Conservation (phyloP, 2,329 filamentous ascomycete species). For the Colletotrichum lini region DNA sequence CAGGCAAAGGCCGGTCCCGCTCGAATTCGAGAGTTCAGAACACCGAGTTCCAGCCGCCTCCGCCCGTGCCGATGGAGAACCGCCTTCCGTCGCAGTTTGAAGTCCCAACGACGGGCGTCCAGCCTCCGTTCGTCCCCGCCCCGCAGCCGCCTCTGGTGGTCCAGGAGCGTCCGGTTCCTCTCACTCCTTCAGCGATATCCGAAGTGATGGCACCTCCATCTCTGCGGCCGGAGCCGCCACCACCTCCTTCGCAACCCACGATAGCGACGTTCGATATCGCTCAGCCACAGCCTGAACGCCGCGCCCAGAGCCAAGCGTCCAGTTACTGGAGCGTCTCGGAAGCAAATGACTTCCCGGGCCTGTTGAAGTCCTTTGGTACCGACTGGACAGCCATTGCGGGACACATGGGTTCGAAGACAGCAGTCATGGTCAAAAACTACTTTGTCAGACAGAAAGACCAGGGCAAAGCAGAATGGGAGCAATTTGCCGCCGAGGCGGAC, state of each 20-base stretch:
- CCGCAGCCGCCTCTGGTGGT: conserved; percentile 42
- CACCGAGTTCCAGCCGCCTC: conserved; percentile 56
- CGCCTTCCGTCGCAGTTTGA: conserved; percentile 62
- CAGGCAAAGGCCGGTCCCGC: conserved; percentile 65
- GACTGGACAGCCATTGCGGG: conserved; percentile 83
- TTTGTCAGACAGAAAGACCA: conserved; percentile 75
- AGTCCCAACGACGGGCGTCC: conserved; percentile 57
- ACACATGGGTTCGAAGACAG: conserved; percentile 87
- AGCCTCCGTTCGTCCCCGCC: conserved; percentile 58
- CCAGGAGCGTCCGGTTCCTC: conserved; percentile 54
- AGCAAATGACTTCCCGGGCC: conserved; percentile 80
- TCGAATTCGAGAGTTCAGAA: conserved; percentile 67
- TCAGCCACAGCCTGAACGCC: conserved; percentile 64
- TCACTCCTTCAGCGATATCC: conserved; percentile 57
- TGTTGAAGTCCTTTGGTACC: conserved; percentile 82
- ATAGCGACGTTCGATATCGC: conserved; percentile 66
- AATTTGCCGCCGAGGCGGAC: conserved; percentile 73
- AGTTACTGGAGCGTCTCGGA: conserved; percentile 93
- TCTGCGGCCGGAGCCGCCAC: conserved; percentile 68
- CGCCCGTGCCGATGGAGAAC: conserved; percentile 56
- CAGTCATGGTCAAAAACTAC: conserved; percentile 86
- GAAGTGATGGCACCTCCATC: conserved; percentile 72
- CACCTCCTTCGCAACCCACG: conserved; percentile 61
- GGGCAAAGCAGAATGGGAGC: conserved; percentile 71
- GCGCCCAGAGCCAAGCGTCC: conserved; percentile 72